Evolutionary conservation across 768 basidiomycete genomes (phyloP).

Genomic region (Imleria badia): DNA sequence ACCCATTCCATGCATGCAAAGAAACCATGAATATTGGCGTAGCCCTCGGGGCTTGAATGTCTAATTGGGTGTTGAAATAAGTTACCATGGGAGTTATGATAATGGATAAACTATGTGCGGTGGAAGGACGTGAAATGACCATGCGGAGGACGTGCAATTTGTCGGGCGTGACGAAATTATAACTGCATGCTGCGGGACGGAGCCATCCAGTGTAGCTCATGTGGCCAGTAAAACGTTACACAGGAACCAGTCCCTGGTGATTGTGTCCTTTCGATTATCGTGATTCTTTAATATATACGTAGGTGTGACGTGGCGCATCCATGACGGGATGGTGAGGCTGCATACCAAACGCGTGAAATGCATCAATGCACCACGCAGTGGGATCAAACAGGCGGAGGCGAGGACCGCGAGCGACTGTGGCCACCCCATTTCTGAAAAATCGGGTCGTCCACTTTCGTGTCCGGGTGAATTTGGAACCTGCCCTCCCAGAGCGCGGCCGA

Average conservation of each 20-base stretch:
- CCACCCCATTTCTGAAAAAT: constrained; percentile 36
- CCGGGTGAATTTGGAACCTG: constrained; percentile 84
- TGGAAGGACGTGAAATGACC: neutral
- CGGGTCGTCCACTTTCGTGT: constrained; percentile 69
- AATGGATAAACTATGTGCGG: constrained; percentile 24
- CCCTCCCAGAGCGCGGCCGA: constrained; percentile 85
- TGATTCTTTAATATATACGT: constrained; percentile 11
- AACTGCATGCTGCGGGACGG: neutral
- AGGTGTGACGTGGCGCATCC: constrained; percentile 4
- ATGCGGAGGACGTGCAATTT: neutral
- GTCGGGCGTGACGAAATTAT: neutral
- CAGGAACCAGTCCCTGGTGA: constrained; percentile 11
- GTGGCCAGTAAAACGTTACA: neutral
- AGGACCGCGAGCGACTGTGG: constrained; percentile 10
- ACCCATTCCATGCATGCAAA: no score
- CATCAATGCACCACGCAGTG: neutral
- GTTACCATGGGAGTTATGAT: constrained; percentile 20
- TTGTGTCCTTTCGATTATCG: constrained; percentile 7
- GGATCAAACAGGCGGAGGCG: constrained; percentile 19
- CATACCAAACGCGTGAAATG: neutral
- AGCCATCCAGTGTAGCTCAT: neutral
- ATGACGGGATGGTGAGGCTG: constrained; percentile 4
- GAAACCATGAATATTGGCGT: neutral
- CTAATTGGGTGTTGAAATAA: constrained; percentile 11
- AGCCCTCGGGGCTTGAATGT: constrained; percentile 1